These are phyloP conservation scores for Phytophthora fragariae DNA, from an alignment of 352 stramenopile species.

Conservation along the genomic window DNA sequence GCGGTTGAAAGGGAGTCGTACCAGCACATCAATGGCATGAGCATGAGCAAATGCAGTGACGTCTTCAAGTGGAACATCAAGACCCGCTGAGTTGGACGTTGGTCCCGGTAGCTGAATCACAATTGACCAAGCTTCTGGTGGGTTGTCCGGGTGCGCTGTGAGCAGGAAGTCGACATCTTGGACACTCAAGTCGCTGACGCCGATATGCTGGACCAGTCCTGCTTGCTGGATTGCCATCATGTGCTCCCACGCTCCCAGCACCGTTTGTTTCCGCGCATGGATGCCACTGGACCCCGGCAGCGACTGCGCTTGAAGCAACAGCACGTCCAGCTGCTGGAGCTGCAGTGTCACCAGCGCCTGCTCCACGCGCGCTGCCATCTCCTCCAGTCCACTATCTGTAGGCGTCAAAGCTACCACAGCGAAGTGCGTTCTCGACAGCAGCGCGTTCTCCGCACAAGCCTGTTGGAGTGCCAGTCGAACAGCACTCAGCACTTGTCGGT, in stretches of 20 bases:
- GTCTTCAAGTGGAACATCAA: constrained; percentile 25
- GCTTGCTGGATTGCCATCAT: constrained; percentile 47
- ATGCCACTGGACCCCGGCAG: constrained; percentile 22
- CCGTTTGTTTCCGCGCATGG: constrained; percentile 49
- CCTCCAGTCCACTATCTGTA: constrained; percentile 21
- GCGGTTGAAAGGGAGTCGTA: constrained; percentile 41
- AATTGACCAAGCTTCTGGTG: constrained; percentile 38
- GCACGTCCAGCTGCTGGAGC: constrained; percentile 46
- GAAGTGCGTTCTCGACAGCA: constrained; percentile 43
- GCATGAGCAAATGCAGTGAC: constrained; percentile 53
- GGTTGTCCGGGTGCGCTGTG: constrained; percentile 32
- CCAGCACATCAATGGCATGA: constrained; percentile 51
- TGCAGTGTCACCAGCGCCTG: constrained; percentile 45
- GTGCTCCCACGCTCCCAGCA: constrained; percentile 54
- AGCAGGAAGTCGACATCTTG: constrained; percentile 72
- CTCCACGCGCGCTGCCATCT: constrained; percentile 35
- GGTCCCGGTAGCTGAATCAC: constrained; percentile 15
- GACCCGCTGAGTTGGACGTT: background rate
- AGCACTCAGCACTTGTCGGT: constrained; percentile 36
- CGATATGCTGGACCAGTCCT: constrained; percentile 50
- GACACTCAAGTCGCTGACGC: constrained; percentile 53
- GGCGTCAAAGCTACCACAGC: constrained; percentile 38
- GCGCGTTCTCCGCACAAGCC: constrained; percentile 34
- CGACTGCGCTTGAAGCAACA: constrained; percentile 48
- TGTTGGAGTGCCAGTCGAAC: constrained; percentile 40